These are phyloP conservation scores for Gaeumannomyces sp. DNA, from an alignment of 2,329 filamentous ascomycete species.

Conservation along the genomic window DNA sequence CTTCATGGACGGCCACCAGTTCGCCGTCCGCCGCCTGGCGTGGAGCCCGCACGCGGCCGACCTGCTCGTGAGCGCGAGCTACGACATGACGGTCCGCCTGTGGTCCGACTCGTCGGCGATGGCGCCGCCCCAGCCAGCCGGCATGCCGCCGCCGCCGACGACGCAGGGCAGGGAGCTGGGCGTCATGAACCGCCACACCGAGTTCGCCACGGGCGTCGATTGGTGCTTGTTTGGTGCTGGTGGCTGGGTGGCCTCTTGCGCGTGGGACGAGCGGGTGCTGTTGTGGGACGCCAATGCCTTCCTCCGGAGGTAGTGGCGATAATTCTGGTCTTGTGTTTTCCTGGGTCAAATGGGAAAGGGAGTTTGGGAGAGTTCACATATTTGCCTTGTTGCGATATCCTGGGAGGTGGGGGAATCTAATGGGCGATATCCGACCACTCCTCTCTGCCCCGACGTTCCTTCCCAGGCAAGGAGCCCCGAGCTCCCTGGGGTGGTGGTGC, in stretches of 20 bases:
- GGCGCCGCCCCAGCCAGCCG: slow-evolving; percentile 24
- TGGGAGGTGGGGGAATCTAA: not conserved
- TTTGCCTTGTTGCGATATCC: not conserved
- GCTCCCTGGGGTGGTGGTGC: too few relatives aligned
- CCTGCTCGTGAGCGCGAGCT: slow-evolving; percentile 80
- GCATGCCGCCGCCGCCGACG: slow-evolving; percentile 8
- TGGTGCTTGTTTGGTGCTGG: slow-evolving; percentile 96
- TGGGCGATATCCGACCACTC: not conserved
- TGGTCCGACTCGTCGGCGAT: slow-evolving; percentile 69
- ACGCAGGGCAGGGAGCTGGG: slow-evolving; percentile 55
- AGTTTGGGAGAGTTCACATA: not conserved
- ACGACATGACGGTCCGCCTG: slow-evolving; percentile 94
- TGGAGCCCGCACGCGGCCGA: slow-evolving; percentile 96
- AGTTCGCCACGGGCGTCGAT: slow-evolving; percentile 93
- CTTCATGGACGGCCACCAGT: slow-evolving; percentile 78
- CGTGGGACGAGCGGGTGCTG: slow-evolving; percentile 87
- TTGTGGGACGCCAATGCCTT: slow-evolving; percentile 78
- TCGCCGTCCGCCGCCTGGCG: slow-evolving; percentile 76
- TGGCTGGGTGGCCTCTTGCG: slow-evolving; percentile 90
- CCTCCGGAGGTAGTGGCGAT: slow-evolving; percentile 19
- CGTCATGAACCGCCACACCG: slow-evolving; percentile 86
- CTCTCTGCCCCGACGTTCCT: too few relatives aligned
- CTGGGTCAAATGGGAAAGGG: not conserved
- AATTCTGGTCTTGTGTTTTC: not conserved
- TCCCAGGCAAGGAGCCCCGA: too few relatives aligned